Percentiles rank a stretch among this genome's conserved stretches.
These are phyloP conservation scores for Pythium volutum DNA, from an alignment of 352 stramenopile species.

Conservation along the genomic window DNA sequence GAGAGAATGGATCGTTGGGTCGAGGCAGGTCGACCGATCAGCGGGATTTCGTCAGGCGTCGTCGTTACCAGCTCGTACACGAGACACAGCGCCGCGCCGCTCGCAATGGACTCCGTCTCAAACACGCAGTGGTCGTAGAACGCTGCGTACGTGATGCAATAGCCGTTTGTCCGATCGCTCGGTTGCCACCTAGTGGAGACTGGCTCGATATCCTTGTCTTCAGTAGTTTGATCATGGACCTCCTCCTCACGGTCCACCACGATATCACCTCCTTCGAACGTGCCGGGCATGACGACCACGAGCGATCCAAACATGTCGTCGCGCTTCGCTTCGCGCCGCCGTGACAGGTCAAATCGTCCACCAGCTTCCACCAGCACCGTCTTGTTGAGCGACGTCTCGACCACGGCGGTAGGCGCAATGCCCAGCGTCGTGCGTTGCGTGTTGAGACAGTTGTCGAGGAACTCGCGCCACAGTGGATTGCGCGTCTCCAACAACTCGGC, in stretches of 20 bases:
- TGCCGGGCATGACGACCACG: conserved; percentile 33
- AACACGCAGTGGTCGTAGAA: background rate
- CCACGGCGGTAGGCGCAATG: background rate
- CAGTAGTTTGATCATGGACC: background rate
- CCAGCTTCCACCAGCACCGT: conserved; percentile 34
- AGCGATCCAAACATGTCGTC: conserved; percentile 41
- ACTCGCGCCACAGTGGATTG: background rate
- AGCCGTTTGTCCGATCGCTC: background rate
- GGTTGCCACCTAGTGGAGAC: background rate
- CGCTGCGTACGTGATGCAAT: background rate
- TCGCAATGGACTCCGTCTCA: background rate
- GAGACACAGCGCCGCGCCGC: background rate
- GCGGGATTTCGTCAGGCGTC: background rate
- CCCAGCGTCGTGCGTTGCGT: background rate
- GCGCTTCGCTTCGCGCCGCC: conserved; percentile 41
- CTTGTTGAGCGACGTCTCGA: conserved; percentile 30
- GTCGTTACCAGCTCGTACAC: conserved; percentile 1
- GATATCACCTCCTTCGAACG: conserved; percentile 23
- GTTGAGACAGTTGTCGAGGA: background rate
- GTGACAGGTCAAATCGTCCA: background rate
- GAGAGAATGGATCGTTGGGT: background rate
- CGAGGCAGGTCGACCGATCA: background rate
- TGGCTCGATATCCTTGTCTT: background rate
- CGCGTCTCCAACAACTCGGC: background rate
- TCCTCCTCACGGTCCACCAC: background rate